Percentiles rank a stretch among this genome's conserved stretches.
Conservation (phyloP, 345 rosid species). For the Aurinia saxatilis region DNA sequence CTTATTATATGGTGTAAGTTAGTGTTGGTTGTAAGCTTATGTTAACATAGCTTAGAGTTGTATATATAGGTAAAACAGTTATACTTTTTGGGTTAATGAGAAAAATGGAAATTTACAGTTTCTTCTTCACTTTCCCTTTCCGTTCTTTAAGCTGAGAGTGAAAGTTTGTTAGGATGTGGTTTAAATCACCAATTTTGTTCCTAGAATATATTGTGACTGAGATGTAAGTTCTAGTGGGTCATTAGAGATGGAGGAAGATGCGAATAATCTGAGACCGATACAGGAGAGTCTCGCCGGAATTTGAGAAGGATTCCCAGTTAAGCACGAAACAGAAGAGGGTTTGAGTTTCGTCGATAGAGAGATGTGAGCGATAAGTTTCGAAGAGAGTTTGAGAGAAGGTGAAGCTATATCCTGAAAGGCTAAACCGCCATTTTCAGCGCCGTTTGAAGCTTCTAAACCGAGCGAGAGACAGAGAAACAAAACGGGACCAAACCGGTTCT, state of each 20-base stretch:
- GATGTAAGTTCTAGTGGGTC: constrained; percentile 18
- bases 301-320: constrained; percentile 3
- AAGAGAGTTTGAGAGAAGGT: constrained; percentile 19
- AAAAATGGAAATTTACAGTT: no score
- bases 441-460: constrained; percentile 8
- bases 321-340: constrained; percentile 15
- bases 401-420: constrained; percentile 21
- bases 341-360: constrained; percentile 16
- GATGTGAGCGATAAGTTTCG: constrained; percentile 5
- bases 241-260: constrained; percentile 25
- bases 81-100: no score
- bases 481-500: no score
- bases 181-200: not conserved
- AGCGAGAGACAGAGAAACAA: not conserved
- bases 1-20: no score
- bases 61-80: no score
- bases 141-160: no score
- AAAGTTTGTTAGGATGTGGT: no score
- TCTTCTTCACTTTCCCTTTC: no score
- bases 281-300: constrained; percentile 8
- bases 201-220: not conserved
- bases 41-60: no score
- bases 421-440: constrained; percentile 31
- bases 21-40: no score
- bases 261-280: constrained; percentile 21